Base-by-base conservation (phyloP, 2,329 filamentous ascomycete genomes). In the Phyllosticta citriasiana region DNA sequence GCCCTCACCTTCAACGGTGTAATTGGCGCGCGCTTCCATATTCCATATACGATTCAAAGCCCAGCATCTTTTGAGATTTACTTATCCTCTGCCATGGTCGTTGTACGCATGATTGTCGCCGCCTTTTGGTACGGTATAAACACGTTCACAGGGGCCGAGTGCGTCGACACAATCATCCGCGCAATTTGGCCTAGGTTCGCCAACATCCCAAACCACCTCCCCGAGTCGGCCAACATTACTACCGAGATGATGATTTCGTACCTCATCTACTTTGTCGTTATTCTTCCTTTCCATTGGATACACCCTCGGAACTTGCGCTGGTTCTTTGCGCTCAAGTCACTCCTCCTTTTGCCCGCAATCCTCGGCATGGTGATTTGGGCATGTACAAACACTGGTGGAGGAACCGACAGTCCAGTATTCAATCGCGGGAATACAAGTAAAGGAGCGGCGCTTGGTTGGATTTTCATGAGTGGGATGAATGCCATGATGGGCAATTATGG, bases 91-190 rank as follows among this genome's bases (percentile, higher is more conserved):
- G 57, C 35, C 22, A 59, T 50, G 57, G 52, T 76, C 24, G 24
- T 73, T 27, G 69, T 72, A 19, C 66, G 72, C 19, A 68, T 72
- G 53, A 66, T 72, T 33, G 65, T 73, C 19, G 71, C 69, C 22
- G 67, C 73, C 12, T 72, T 74, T 64, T 74, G 72, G 71, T 70
- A 69, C 55, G 69, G 68, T 2, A 69, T 70, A 55, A 66, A 67
- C 7, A 70, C 68, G 27, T 69, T 69, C 53, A 69, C 67, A 26
- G 68, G 69, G 16, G 69, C 68, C 5, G 65, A 69, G 26, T 69
- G 67, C 61, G 60, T 71, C 24, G 57, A 64, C 57, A 64, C 66
- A 0, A 69, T 71, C 53, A 64, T 72, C 33, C 64, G 66, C 33
- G 68, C 69, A 0, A 63, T 64, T 54, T 69, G 62, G 66, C 66